phyloP scores from a whole-genome alignment of 371 early-diverging fungal genomes.

The Haplosporangium sp. region DNA sequence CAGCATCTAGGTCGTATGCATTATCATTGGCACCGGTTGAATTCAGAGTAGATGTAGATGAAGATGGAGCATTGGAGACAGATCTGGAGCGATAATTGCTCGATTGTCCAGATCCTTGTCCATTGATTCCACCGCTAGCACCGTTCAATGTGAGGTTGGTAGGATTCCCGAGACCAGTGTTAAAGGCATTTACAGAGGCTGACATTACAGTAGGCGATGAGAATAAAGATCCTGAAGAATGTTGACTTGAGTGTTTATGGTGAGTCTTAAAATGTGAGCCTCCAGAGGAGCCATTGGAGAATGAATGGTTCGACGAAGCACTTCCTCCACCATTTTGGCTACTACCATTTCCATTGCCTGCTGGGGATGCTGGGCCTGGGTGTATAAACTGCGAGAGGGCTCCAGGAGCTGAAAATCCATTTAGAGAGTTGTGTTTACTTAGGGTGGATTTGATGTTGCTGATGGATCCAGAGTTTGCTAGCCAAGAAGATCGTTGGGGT shows the following conservation, averaged over 20 bases:
- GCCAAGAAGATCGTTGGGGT: constrained; percentile 39
- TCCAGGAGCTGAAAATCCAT: constrained; percentile 49
- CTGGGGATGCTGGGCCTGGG: constrained; percentile 48
- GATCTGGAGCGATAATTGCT: constrained; percentile 5
- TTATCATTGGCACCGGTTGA: constrained; percentile 7
- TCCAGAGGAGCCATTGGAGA: constrained; percentile 18
- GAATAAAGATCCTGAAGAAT: constrained; percentile 43
- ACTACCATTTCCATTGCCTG: not conserved
- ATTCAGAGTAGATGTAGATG: constrained; percentile 4
- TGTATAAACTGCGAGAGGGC: constrained; percentile 55
- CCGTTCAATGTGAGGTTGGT: constrained; percentile 43
- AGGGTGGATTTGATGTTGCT: constrained; percentile 36
- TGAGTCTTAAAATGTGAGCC: constrained; percentile 40
- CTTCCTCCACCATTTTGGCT: constrained; percentile 17
- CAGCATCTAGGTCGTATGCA: constrained; percentile 45
- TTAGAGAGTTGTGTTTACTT: constrained; percentile 40
- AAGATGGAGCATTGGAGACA: not conserved
- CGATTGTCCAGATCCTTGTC: not conserved
- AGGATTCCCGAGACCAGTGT: constrained; percentile 43
- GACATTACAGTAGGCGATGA: constrained; percentile 51
- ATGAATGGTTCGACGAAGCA: constrained; percentile 5
- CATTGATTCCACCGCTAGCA: constrained; percentile 2
- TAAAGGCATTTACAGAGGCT: constrained; percentile 52
- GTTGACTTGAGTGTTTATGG: constrained; percentile 47
- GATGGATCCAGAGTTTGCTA: constrained; percentile 54